phyloP scores from a whole-genome alignment of 2,329 filamentous ascomycete genomes.

The Aspergillus pseudonomiae region DNA sequence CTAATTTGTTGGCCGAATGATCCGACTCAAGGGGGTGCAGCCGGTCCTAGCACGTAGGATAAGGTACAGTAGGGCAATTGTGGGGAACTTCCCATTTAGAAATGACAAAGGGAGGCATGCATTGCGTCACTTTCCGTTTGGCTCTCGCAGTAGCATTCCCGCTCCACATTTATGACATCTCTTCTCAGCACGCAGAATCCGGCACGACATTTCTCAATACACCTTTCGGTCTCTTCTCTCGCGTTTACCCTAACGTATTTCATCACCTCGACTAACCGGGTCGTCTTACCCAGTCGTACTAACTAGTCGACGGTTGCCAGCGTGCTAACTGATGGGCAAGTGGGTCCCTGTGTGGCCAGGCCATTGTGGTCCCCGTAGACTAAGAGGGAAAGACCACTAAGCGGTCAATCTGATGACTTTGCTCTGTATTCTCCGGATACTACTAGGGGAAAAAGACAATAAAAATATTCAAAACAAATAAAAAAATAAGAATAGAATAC shows the following conservation, averaged over 20 bases:
- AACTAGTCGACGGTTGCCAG: background rate
- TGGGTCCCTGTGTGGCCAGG: background rate
- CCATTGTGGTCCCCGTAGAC: background rate
- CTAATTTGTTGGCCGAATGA: slow-evolving; percentile 10
- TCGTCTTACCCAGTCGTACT: background rate
- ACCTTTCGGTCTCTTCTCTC: background rate
- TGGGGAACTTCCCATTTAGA: background rate
- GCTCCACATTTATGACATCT: slow-evolving; percentile 4
- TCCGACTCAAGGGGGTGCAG: slow-evolving; percentile 10
- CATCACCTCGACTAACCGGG: background rate
- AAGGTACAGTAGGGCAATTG: background rate
- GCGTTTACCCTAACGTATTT: background rate
- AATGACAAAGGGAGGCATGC: background rate
- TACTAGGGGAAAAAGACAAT: background rate
- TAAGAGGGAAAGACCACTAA: background rate
- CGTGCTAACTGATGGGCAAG: background rate
- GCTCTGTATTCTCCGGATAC: background rate
- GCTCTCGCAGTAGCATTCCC: background rate
- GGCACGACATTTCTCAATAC: background rate
- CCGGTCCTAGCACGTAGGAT: background rate
- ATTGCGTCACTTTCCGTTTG: background rate
- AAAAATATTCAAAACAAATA: background rate
- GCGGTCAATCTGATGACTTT: background rate
- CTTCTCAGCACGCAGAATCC: background rate
- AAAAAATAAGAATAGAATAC: background rate